Conservation (phyloP, 768 basidiomycete genomes). For the Russula earlei region DNA sequence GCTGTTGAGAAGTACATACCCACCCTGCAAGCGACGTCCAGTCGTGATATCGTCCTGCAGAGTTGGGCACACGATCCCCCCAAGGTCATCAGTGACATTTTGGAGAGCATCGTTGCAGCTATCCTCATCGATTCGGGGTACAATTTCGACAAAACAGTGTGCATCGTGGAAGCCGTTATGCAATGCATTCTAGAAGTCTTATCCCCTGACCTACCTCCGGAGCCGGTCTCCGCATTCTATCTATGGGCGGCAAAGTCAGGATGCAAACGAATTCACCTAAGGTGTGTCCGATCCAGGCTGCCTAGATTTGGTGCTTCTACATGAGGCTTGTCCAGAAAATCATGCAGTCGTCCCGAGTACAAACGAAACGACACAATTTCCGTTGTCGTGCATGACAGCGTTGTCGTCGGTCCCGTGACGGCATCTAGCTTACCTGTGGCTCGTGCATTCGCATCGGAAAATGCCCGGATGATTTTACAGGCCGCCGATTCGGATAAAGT, state of each 20-base stretch:
- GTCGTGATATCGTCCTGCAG: constrained; percentile 50
- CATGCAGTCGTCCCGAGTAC: constrained; percentile 34
- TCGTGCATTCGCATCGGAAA: constrained; percentile 58
- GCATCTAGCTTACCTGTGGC: constrained; percentile 50
- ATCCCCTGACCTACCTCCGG: constrained; percentile 47
- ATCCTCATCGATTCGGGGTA: constrained; percentile 74
- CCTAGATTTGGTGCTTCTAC: constrained; percentile 13
- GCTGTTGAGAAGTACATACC: constrained; percentile 57
- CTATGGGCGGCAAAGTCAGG: constrained; percentile 54
- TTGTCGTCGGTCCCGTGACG: constrained; percentile 52
- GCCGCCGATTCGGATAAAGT: constrained; percentile 37
- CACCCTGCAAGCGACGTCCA: constrained; percentile 44
- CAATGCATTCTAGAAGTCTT: constrained; percentile 53
- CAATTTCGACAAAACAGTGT: constrained; percentile 57
- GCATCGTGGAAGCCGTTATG: constrained; percentile 55
- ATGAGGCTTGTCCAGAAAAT: constrained; percentile 29
- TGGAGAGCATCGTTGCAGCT: constrained; percentile 80
- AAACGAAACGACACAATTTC: constrained; percentile 43
- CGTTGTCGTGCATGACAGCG: constrained; percentile 48
- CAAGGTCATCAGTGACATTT: constrained; percentile 73
- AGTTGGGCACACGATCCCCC: constrained; percentile 83
- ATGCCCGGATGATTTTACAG: constrained; percentile 44
- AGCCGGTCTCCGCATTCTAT: constrained; percentile 67
- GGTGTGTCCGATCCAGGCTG: constrained; percentile 26
- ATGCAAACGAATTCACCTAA: constrained; percentile 42